Evolutionary conservation across 257 asterid species (phyloP).

Genomic region (Jaltomata sinuosa): DNA sequence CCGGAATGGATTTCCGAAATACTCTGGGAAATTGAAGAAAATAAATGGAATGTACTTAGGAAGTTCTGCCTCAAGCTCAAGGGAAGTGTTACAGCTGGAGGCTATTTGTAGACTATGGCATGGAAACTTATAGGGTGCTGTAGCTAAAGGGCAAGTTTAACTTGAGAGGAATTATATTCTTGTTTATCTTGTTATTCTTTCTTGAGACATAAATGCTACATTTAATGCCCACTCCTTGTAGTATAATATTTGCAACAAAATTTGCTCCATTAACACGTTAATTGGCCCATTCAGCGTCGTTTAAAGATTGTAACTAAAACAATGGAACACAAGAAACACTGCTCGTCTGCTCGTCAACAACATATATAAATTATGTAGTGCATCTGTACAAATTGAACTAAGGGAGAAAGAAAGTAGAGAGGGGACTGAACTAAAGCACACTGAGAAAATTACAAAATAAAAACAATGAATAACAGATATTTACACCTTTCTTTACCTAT

Average conservation of each 20-base stretch:
- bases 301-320: not conserved
- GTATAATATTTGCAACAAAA: not conserved
- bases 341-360: not conserved
- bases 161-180: not conserved
- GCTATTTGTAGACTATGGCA: not conserved
- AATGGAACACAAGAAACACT: not conserved
- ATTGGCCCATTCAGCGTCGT: not conserved
- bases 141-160: not conserved
- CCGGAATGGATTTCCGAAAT: not conserved
- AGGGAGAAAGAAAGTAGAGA: not conserved
- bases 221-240: too few relatives aligned
- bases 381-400: conserved; percentile 52
- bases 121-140: not conserved
- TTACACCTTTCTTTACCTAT: conserved; percentile 67
- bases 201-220: not conserved
- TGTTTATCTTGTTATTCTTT: not conserved
- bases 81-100: not conserved
- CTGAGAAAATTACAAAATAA: not conserved
- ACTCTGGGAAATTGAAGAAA: not conserved
- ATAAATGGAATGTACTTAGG: too few relatives aligned
- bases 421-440: conserved; percentile 7
- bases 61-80: not conserved
- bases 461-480: conserved; percentile 26
- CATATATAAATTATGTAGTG: conserved; percentile 25
- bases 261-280: not conserved